These are phyloP conservation scores for Penicillium hesseltinei DNA, from an alignment of 2,329 filamentous ascomycete species.

Conservation along the genomic window DNA sequence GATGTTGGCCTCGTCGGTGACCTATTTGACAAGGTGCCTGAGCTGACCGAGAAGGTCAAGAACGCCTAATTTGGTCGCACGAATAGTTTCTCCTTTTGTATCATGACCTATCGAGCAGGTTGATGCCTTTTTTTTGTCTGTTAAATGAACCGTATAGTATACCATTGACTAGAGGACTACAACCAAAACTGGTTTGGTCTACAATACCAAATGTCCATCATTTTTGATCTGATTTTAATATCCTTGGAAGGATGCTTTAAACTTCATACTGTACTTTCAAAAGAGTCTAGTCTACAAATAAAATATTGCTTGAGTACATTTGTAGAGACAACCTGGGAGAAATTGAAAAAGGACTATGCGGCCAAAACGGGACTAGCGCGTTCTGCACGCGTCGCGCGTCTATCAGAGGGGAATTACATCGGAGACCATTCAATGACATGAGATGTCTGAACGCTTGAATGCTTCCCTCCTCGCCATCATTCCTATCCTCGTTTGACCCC, in stretches of 20 bases:
- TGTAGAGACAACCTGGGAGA: background rate
- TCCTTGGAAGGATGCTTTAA: background rate
- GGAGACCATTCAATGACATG: constrained; percentile 15
- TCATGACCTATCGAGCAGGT: constrained; percentile 19
- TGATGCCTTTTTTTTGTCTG: constrained; percentile 7
- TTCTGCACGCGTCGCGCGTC: constrained; percentile 29
- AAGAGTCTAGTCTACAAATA: background rate
- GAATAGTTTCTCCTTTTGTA: constrained; percentile 18
- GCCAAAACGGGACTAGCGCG: constrained; percentile 28
- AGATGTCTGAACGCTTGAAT: constrained; percentile 27
- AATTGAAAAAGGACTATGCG: background rate
- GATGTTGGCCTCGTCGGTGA: constrained; percentile 95
- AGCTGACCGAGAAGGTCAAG: constrained; percentile 94
- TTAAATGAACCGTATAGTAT: constrained; percentile 20
- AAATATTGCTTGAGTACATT: background rate
- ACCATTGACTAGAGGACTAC: constrained; percentile 17
- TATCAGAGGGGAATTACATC: constrained; percentile 19
- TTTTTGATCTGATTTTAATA: background rate
- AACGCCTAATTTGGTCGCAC: constrained; percentile 27
- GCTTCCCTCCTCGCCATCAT: constrained; percentile 35
- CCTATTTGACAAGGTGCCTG: constrained; percentile 91
- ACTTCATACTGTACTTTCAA: background rate
- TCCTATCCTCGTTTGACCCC: constrained; percentile 53
- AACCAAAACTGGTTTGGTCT: constrained; percentile 1
- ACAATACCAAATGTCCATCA: constrained; percentile 10